Conservation (phyloP, 208 protist genomes). For the Wallacemonas sp. region DNA sequence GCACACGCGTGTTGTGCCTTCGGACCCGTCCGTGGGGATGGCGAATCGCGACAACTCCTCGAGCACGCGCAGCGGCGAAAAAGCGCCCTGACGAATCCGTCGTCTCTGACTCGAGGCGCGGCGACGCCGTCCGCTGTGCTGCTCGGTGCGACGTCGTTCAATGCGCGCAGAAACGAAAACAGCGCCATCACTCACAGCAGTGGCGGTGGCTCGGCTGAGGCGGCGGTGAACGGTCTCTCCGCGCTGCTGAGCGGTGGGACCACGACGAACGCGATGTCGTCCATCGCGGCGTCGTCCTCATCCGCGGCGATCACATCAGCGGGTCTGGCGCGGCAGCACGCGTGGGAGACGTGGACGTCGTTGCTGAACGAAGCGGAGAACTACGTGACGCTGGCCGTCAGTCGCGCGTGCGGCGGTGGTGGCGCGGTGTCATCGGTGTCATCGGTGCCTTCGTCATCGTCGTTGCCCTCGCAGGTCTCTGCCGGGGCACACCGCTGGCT, state of each 20-base stretch:
- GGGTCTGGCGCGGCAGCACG: background rate
- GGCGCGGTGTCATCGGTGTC: too few species aligned
- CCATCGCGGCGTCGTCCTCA: background rate
- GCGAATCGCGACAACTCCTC: background rate
- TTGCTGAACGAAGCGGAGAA: conserved; percentile 3
- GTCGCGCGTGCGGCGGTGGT: background rate
- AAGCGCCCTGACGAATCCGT: too few species aligned
- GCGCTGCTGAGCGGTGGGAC: background rate
- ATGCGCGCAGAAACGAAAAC: too few species aligned
- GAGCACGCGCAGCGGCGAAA: background rate
- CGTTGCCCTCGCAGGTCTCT: too few species aligned
- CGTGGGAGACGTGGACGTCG: background rate
- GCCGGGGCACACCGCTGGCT: background rate
- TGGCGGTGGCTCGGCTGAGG: too few species aligned
- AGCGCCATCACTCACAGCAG: too few species aligned
- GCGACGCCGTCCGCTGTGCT: background rate
- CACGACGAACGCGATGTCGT: background rate
- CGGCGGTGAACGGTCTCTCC: background rate
- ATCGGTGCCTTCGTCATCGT: too few species aligned
- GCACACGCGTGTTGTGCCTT: background rate
- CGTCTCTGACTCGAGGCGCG: too few species aligned
- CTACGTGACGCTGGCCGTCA: background rate
- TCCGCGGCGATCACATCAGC: background rate
- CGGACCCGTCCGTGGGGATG: background rate
- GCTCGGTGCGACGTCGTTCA: background rate